Percentiles rank a stretch among this genome's conserved stretches.
Conservation (phyloP, 31 red algal genomes). For the Porphyra umbilicalis region DNA sequence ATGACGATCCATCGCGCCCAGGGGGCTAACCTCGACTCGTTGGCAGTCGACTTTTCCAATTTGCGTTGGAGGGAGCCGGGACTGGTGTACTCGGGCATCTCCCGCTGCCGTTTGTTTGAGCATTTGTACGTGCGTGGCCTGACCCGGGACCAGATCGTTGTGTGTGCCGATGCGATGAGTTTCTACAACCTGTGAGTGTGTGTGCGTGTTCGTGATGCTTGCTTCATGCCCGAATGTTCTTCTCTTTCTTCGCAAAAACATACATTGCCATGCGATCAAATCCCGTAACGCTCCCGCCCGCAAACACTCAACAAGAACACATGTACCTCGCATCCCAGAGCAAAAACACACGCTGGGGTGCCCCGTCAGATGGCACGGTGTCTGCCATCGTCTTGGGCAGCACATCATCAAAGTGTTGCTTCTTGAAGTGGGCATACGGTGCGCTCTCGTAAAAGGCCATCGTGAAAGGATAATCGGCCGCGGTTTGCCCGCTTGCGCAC, state of each 20-base stretch:
- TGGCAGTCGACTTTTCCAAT: background rate
- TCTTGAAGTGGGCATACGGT: background rate
- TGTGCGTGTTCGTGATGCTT: no score
- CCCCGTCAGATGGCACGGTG: no score
- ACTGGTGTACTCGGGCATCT: background rate
- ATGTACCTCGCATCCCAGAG: background rate
- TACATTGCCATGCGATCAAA: no score
- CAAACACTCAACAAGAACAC: background rate
- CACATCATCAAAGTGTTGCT: background rate
- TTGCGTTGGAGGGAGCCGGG: background rate
- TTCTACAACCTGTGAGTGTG: background rate
- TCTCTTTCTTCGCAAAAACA: no score
- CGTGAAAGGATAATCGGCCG: background rate
- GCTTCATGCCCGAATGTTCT: no score
- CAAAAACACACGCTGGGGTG: background rate
- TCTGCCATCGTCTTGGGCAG: background rate
- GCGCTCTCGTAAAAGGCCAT: background rate
- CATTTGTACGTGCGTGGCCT: background rate
- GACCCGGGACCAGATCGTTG: background rate
- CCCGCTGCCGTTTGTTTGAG: background rate
- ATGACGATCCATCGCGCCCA: background rate
- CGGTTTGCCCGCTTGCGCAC: no score
- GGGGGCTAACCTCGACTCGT: background rate
- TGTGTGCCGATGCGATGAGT: background rate
- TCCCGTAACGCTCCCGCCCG: no score